phyloP scores from a whole-genome alignment of 208 protist species.

The Porcisia deanei region DNA sequence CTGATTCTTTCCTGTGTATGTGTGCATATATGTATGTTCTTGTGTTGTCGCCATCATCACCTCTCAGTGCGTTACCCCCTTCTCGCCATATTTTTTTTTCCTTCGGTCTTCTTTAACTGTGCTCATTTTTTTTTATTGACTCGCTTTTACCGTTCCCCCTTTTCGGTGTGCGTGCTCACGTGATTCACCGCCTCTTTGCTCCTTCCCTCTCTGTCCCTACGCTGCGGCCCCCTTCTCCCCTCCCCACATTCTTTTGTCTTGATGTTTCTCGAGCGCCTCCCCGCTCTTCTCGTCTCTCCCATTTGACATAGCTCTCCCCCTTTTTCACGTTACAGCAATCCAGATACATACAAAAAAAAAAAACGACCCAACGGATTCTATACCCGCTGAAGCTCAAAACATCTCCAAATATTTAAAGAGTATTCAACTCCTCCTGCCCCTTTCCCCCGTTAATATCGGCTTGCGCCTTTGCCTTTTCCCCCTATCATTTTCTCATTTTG shows the following conservation, averaged over 20 bases:
- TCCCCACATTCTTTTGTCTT: not conserved
- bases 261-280: not conserved
- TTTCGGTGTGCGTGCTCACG: not conserved
- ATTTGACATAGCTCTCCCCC: not conserved
- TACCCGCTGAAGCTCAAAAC: too few species aligned
- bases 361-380: too few species aligned
- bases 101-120: not conserved
- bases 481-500: too few species aligned
- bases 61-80: conserved; percentile 1
- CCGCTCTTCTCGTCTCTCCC: not conserved
- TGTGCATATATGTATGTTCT: not conserved
- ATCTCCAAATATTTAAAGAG: too few species aligned
- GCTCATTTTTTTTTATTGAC: not conserved
- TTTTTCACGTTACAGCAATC: not conserved
- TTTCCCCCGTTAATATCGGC: too few species aligned
- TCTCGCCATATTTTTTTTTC: conserved; percentile 8
- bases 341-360: too few species aligned
- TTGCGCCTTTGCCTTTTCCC: too few species aligned
- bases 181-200: not conserved
- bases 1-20: not conserved
- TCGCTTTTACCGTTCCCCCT: not conserved
- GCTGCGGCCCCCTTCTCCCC: not conserved
- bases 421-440: too few species aligned
- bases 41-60: not conserved
- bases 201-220: not conserved